Base-by-base conservation (phyloP, 768 basidiomycete genomes). In the Holtermannia corniformis region DNA sequence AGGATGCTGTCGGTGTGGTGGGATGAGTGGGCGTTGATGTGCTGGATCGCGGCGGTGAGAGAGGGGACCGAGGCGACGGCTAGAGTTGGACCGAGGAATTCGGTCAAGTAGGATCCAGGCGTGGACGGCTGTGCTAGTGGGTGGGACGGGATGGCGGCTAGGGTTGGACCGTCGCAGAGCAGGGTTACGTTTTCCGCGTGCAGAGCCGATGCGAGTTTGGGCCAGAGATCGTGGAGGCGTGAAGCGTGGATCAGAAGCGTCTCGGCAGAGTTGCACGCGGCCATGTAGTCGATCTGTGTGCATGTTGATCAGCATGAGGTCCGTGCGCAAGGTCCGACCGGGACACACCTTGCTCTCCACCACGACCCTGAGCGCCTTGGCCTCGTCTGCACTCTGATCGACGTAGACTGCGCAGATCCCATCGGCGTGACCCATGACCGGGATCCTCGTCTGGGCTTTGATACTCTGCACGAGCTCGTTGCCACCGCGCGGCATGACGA, bases 401-500 rank as follows among this genome's bases (percentile, higher is more conserved):
- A 99, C 74, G 70, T 84, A 97, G 4, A 95, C 81, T 19, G 82
- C 80, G 71, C 95, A 99, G 7, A 97, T 75, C 1, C 95, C 95
- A 72, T 99, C 95, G 5, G 95, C 92, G 66, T 99, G 95, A 1
- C 95, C 95, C 91, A 99, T 96, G 42, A 99, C 95, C 1, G 95
- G 85, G 55, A 99, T 97, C 54, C 85, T 78, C 0, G 93, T 95
- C 58, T 77, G 81, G 52, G 86, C 85, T 70, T 97, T 89, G 54
- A 99, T 95, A 70, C 76, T 85, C 61, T 76, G 78, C 23, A 97
- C 95, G 12, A 99, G 81, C 57, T 79, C 80, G 61, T 93, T 93
- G 65, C 92, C 91, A 4, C 95, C 95, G 50, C 95, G 78, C 1
- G 95, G 95, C 68, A 97, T 96, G 49, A 97, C 92, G 20, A 99